Percentiles rank a stretch among this genome's conserved stretches.
Conservation (phyloP, 2,329 filamentous ascomycete genomes). For the Sphaerulina musiva region DNA sequence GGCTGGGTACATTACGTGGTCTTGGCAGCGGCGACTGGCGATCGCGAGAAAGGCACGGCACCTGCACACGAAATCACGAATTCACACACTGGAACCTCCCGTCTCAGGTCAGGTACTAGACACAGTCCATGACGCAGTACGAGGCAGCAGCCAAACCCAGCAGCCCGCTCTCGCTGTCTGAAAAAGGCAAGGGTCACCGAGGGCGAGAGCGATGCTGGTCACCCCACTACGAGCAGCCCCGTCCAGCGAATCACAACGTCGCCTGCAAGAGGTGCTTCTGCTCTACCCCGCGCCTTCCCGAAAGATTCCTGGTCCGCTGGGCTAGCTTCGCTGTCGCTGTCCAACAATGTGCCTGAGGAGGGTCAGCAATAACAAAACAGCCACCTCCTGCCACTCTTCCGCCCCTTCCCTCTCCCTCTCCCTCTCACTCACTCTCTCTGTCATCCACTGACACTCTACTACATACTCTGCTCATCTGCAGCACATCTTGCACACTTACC, state of each 20-base stretch:
- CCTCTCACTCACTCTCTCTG: not conserved
- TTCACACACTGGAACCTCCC: too few species aligned
- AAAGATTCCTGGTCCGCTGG: not conserved
- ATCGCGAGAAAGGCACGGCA: too few species aligned
- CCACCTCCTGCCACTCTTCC: not conserved
- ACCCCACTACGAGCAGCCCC: not conserved
- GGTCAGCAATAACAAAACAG: not conserved
- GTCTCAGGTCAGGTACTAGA: too few species aligned
- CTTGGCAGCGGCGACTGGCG: too few species aligned
- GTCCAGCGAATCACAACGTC: not conserved
- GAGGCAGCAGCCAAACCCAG: not conserved
- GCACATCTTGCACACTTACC: not conserved
- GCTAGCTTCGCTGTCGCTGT: not conserved
- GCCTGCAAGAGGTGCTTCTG: not conserved
- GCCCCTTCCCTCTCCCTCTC: not conserved
- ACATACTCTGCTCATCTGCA: not conserved
- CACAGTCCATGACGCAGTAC: not conserved
- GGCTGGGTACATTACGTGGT: too few species aligned
- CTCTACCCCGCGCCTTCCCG: conserved; percentile 1
- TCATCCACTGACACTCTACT: too few species aligned
- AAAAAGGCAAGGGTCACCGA: conserved; percentile 7
- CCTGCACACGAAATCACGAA: too few species aligned
- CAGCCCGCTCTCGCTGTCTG: conserved; percentile 1
- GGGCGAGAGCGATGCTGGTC: not conserved
- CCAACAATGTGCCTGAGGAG: not conserved